Evolutionary conservation across 1,284 basidiomycete species (phyloP).

Genomic region (Meripilus lineatus): DNA sequence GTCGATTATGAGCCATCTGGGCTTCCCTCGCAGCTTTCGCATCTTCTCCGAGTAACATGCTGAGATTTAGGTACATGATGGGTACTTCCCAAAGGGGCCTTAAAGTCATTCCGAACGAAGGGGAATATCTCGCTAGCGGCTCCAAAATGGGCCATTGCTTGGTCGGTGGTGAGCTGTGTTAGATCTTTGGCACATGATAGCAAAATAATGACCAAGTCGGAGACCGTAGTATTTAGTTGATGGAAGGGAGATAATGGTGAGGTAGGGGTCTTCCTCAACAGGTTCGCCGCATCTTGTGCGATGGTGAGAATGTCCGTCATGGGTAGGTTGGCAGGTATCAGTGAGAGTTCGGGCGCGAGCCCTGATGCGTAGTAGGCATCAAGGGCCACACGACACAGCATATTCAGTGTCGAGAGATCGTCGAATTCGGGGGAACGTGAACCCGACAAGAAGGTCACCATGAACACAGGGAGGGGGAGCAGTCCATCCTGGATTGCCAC

Average conservation of each 20-base stretch:
- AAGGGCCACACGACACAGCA: slow-evolving; percentile 59
- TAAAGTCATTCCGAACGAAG: too few relatives aligned
- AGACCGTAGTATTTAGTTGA: slow-evolving; percentile 51
- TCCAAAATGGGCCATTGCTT: too few relatives aligned
- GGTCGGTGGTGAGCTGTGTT: too few relatives aligned
- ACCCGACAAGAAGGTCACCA: slow-evolving; percentile 47
- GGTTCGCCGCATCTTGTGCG: slow-evolving; percentile 53
- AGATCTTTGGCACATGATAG: slow-evolving; percentile 53
- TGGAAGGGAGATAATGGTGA: slow-evolving; percentile 59
- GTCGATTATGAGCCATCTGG: slow-evolving; percentile 61
- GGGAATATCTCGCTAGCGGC: slow-evolving; percentile 20
- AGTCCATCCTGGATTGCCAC: slow-evolving; percentile 50
- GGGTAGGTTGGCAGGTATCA: slow-evolving; percentile 45
- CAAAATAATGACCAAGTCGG: slow-evolving; percentile 56
- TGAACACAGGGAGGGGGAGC: slow-evolving; percentile 53
- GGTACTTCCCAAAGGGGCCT: slow-evolving; percentile 57
- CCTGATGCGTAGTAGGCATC: slow-evolving; percentile 57
- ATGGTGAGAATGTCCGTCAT: slow-evolving; percentile 44
- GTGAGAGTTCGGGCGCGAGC: slow-evolving; percentile 44
- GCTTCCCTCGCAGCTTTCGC: slow-evolving; percentile 60
- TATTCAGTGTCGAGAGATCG: slow-evolving; percentile 58
- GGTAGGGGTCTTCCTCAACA: slow-evolving; percentile 52
- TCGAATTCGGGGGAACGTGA: slow-evolving; percentile 46
- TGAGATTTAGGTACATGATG: slow-evolving; percentile 45
- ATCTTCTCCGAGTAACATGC: slow-evolving; percentile 65